Base-by-base conservation (phyloP, 257 asterid species). In the Lithospermum erythrorhizon region DNA sequence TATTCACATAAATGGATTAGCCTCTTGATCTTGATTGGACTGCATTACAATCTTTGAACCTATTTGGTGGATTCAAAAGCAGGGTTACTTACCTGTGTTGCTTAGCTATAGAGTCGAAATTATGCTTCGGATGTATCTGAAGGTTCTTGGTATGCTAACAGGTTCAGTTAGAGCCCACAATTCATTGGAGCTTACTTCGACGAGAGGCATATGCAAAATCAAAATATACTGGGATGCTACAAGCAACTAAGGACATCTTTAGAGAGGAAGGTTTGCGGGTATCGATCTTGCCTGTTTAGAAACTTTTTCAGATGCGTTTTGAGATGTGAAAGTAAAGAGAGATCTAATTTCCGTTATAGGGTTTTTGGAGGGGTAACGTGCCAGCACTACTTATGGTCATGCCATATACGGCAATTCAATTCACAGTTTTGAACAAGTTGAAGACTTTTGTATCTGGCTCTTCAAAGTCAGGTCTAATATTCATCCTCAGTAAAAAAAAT, bases 281-380 rank as follows among this genome's bases (percentile, higher is more conserved):
- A 79, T 56, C 22, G 6, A 16, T 59, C 58, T 23, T 48, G 68
- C 22, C 20, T 5, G 32, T 27, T 53, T n/a, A 56, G 21, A 2
- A 53, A n/a, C 25, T 20, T 6, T 22, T 27, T 27, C 11, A 6
- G 24, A 20, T n/a, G 21, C 16, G 2, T 53, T 20, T 53, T 53
- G 57, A 53, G 18, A 41, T 41, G 15, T 5, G 32, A 27, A 37
- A 41, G 49, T 41, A 41, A 3, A 41, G 11, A 2, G 49, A 8
- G 11, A 41, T 41, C 32, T 47, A 24, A 29, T 10, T 55, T 70
- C 53, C 55, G 11, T 70, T 54, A 55, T 74, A 91, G 98, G 96
- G 96, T 5, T 90, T 87, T 73, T 90, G 98, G 98, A 82, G 98
- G 73, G 97, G 98, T 55, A 90, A 90, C 45, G 95, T 90, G 29